Base-by-base conservation (phyloP, 1,139 yeast genomes). In the Diutina ranongensis region DNA sequence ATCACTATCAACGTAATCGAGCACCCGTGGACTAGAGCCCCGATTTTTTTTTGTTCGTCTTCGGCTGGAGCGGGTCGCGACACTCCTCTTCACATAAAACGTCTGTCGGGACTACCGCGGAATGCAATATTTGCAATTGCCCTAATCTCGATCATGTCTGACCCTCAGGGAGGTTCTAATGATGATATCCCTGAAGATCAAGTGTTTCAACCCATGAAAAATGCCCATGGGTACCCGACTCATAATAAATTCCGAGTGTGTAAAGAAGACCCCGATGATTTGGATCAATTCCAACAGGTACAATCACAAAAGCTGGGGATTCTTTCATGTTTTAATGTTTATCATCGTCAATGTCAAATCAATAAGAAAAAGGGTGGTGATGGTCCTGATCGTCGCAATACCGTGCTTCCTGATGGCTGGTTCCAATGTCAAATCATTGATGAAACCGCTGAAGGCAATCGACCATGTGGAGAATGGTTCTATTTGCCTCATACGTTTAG, bases 381-480 rank as follows among this genome's bases (percentile, higher is more conserved):
- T n/a, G 38, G 38, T 10, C 38, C 38, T 20, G 38, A 35, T 18
- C 38, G 38, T 15, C 38, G 38, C 20, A 35, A 35, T 20, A 35
- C 38, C 13, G 38, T 35, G 10, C 38, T 35, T 16, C 38, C 38
- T 13, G 38, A 35, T 35, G 38, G 38, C 2, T 35, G 38, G 38
- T 35, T 35, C 22, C 38, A 35, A 13, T 35, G 38, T 18, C 20
- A 18, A 22, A 20, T 35, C 7, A 10, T 25, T 25, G 28, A 25
- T 25, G 28, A 10, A 10, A 7, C 10, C 28, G 10, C 28, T 25
- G 28, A 25, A 10, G 28, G 28, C 5, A 10, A 7, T 25, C 38
- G 19, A 7, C 22, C 16, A 8, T 35, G 38, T 35, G 38, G 38
- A n/a, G 38, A 35, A 20, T 35, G 38, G 38, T 35, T 35, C 21